Conservation (phyloP, 768 basidiomycete genomes). For the Lepiota venenata region DNA sequence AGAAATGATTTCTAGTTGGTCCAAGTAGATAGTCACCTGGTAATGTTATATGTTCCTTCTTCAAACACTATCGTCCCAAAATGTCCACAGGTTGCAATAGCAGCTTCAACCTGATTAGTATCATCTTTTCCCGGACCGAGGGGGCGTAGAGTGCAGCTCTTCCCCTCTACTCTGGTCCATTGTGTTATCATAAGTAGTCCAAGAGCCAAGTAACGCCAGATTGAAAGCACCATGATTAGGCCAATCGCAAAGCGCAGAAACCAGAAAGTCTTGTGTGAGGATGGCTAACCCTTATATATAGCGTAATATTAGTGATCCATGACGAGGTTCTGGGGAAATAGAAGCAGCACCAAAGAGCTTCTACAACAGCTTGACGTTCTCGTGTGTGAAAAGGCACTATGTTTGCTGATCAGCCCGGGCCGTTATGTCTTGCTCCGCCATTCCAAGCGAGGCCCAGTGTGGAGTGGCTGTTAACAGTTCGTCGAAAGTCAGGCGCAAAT, state of each 20-base stretch:
- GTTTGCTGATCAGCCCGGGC: too few relatives aligned
- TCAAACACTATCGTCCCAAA: constrained; percentile 42
- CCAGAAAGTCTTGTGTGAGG: not conserved
- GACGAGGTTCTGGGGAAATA: not conserved
- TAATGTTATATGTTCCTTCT: constrained; percentile 47
- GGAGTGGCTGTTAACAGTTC: too few relatives aligned
- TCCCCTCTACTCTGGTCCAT: constrained; percentile 19
- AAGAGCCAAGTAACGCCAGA: not conserved
- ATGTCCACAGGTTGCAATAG: constrained; percentile 46
- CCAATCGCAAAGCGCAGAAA: not conserved
- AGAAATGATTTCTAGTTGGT: not conserved
- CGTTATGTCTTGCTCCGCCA: too few relatives aligned
- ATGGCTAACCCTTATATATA: not conserved
- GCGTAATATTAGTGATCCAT: not conserved
- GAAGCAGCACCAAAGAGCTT: too few relatives aligned
- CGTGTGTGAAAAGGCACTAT: too few relatives aligned
- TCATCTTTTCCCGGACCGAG: constrained; percentile 37
- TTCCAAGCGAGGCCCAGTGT: too few relatives aligned
- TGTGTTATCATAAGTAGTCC: constrained; percentile 1
- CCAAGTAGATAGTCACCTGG: constrained; percentile 28
- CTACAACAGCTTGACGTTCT: too few relatives aligned
- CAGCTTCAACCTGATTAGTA: constrained; percentile 43
- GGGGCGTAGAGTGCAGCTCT: constrained; percentile 26
- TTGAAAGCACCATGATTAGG: not conserved
- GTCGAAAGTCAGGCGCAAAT: too few relatives aligned